Conservation (phyloP, 2,329 filamentous ascomycete species). For the Neofusicoccum parvum region DNA sequence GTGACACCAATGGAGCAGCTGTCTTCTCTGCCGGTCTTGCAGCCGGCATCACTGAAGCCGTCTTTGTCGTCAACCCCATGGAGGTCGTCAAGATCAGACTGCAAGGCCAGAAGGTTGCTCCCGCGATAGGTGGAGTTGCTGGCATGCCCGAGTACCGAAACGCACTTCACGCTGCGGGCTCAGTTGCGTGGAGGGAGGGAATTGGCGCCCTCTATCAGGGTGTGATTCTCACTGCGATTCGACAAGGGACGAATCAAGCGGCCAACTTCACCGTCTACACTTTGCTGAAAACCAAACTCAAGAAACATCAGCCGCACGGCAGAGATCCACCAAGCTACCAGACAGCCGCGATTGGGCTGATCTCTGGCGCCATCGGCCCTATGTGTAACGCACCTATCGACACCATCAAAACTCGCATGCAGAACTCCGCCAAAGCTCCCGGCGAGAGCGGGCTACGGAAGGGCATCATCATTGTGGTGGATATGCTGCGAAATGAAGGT, state of each 20-base stretch:
- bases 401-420: constrained; percentile 7
- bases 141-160: not conserved
- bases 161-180: not conserved
- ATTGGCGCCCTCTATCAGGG: not conserved
- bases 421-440: not conserved
- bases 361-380: not conserved
- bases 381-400: constrained; percentile 11
- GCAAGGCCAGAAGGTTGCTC: not conserved
- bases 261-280: constrained; percentile 9
- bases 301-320: not conserved
- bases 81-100: constrained; percentile 11
- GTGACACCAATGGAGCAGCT: not conserved
- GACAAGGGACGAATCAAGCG: constrained; percentile 1
- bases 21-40: not conserved
- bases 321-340: not conserved
- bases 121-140: not conserved
- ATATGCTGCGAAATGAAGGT: not conserved
- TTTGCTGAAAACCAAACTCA: not conserved
- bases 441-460: not conserved
- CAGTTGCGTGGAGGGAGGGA: not conserved
- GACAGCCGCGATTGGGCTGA: not conserved
- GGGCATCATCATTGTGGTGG: not conserved
- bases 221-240: not conserved
- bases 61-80: constrained; percentile 2
- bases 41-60: not conserved